A percentile compares a stretch with the other conserved stretches of the same genome.
These are phyloP conservation scores for Candida tallmaniae DNA, from an alignment of 805 yeast species.

Conservation along the genomic window DNA sequence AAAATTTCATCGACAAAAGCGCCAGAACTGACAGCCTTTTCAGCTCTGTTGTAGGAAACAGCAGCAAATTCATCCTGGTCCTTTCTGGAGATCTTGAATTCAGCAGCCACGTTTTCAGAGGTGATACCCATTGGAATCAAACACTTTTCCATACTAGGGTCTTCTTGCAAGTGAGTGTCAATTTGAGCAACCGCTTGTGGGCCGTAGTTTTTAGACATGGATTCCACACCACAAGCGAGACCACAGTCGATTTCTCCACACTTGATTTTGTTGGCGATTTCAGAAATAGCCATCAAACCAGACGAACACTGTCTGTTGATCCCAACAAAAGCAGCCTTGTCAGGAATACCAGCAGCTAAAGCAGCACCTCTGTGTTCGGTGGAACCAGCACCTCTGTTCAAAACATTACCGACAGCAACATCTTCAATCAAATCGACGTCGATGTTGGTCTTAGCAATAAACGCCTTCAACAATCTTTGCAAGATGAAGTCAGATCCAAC, in stretches of 20 bases:
- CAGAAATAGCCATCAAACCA: slow-evolving; percentile 86
- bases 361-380: slow-evolving; percentile 91
- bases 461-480: slow-evolving; percentile 56
- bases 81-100: slow-evolving; percentile 58
- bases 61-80: slow-evolving; percentile 92
- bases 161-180: slow-evolving; percentile 29
- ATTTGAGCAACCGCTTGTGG: slow-evolving; percentile 62
- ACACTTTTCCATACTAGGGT: slow-evolving; percentile 53
- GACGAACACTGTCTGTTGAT: slow-evolving; percentile 94
- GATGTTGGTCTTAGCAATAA: slow-evolving; percentile 50
- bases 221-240: slow-evolving; percentile 88
- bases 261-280: slow-evolving; percentile 82
- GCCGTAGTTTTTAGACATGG: slow-evolving; percentile 90
- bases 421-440: slow-evolving; percentile 65
- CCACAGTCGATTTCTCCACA: slow-evolving; percentile 90
- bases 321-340: slow-evolving; percentile 72
- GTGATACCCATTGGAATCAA: slow-evolving; percentile 95
- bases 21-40: slow-evolving; percentile 62
- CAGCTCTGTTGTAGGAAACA: slow-evolving; percentile 79
- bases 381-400: slow-evolving; percentile 92
- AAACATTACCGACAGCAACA: slow-evolving; percentile 85
- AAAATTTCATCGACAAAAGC: slow-evolving; percentile 85
- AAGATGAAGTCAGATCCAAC: slow-evolving; percentile 77
- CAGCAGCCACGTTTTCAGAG: slow-evolving; percentile 80
- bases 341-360: slow-evolving; percentile 87